phyloP scores from a whole-genome alignment of 1,139 yeast genomes.

The Meyerozyma smithsonii region DNA sequence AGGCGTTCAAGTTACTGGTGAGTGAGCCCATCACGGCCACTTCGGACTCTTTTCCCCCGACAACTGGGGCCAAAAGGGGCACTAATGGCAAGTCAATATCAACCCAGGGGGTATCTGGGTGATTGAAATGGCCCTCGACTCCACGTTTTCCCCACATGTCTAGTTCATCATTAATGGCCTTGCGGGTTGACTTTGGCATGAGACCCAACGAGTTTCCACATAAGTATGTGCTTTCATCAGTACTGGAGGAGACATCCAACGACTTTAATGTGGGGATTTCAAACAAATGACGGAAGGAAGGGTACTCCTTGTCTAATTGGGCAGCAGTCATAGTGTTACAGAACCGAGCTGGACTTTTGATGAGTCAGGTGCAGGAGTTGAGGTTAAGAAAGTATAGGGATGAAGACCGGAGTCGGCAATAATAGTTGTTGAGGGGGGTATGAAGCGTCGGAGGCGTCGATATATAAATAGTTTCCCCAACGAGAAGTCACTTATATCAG shows the following conservation, averaged over 20 bases:
- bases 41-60: constrained; percentile 70
- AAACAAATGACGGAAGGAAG: constrained; percentile 30
- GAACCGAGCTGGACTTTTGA: background rate
- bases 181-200: constrained; percentile 65
- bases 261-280: constrained; percentile 56
- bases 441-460: background rate
- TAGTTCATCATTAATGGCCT: constrained; percentile 60
- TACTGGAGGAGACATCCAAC: constrained; percentile 34
- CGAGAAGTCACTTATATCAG: too few relatives aligned
- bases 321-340: background rate
- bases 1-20: constrained; percentile 74
- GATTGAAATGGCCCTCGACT: constrained; percentile 81
- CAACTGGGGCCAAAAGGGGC: constrained; percentile 64
- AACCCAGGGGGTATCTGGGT: constrained; percentile 70
- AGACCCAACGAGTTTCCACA: constrained; percentile 92
- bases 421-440: too few relatives aligned
- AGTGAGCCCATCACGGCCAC: constrained; percentile 87
- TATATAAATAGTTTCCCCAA: background rate
- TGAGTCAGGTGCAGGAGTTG: background rate
- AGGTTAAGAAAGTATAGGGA: background rate
- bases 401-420: too few relatives aligned
- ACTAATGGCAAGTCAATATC: constrained; percentile 75
- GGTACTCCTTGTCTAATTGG: background rate
- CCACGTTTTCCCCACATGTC: constrained; percentile 79
- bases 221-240: constrained; percentile 44